phyloP scores from a whole-genome alignment of 768 basidiomycete genomes.

The Lactarius quietus region DNA sequence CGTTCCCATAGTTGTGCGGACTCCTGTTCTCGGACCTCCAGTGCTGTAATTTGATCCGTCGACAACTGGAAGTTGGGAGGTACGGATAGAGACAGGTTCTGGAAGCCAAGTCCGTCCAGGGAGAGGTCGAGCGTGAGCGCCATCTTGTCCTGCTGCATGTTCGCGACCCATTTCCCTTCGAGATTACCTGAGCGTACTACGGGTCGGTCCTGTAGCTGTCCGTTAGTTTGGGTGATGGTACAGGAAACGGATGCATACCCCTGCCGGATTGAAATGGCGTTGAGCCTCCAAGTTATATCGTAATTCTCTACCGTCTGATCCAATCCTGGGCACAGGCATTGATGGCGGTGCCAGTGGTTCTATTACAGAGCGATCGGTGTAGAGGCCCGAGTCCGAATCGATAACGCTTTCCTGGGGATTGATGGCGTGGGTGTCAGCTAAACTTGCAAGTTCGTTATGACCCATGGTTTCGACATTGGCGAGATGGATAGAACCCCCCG shows the following conservation, averaged over 20 bases:
- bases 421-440: not conserved
- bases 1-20: not conserved
- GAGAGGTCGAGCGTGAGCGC: slow-evolving; percentile 18
- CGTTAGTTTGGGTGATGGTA: not conserved
- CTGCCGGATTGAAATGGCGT: not conserved
- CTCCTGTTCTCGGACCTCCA: not conserved
- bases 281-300: not conserved
- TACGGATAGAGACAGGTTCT: slow-evolving; percentile 4
- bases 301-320: not conserved
- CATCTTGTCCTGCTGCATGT: not conserved
- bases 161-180: slow-evolving; percentile 13
- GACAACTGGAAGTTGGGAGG: not conserved
- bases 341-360: not conserved
- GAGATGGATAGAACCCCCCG: not conserved
- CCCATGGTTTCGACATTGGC: not conserved
- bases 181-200: not conserved
- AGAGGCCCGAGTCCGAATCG: slow-evolving; percentile 8
- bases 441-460: not conserved
- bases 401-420: not conserved
- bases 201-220: not conserved
- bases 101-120: slow-evolving; percentile 8
- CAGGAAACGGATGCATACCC: not conserved
- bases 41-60: not conserved
- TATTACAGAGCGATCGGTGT: slow-evolving; percentile 1
- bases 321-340: slow-evolving; percentile 6